phyloP scores from a whole-genome alignment of 768 basidiomycete genomes.

The Chalciporus pseudorubinellus region DNA sequence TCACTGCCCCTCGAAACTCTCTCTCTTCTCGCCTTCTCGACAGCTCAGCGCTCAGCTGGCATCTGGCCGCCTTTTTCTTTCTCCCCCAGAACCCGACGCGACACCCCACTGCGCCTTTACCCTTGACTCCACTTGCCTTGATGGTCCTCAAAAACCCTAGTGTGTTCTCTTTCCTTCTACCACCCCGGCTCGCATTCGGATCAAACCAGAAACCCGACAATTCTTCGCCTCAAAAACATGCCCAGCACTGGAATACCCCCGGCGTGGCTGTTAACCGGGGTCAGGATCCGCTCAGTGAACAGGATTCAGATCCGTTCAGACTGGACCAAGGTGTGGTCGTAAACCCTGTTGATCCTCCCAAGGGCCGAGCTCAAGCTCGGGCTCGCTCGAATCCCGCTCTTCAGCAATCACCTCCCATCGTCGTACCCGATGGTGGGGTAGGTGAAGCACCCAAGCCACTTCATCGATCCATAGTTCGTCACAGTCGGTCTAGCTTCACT shows the following conservation, averaged over 20 bases:
- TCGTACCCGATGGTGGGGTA: slow-evolving; percentile 54
- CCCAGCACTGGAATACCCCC: slow-evolving; percentile 58
- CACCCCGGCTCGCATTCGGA: slow-evolving; percentile 36
- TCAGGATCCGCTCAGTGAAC: slow-evolving; percentile 40
- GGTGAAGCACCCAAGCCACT: slow-evolving; percentile 56
- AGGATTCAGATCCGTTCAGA: slow-evolving; percentile 31
- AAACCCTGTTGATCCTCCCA: slow-evolving; percentile 17
- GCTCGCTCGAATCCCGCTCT: slow-evolving; percentile 34
- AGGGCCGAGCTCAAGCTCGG: slow-evolving; percentile 17
- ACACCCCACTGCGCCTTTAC: neutral
- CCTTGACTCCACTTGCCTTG: slow-evolving; percentile 2
- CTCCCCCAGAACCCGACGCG: neutral
- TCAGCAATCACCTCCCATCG: slow-evolving; percentile 40
- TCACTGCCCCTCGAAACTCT: slow-evolving; percentile 1
- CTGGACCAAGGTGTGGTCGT: neutral
- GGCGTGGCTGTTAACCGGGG: neutral
- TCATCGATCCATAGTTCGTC: slow-evolving; percentile 23
- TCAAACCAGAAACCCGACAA: slow-evolving; percentile 17
- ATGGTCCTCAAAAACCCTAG: slow-evolving; percentile 37
- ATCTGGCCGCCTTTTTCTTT: neutral
- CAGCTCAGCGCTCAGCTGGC: neutral
- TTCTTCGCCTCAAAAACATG: slow-evolving; percentile 20
- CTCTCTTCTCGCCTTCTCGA: neutral
- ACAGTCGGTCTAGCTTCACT: slow-evolving; percentile 44
- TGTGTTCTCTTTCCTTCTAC: slow-evolving; percentile 36